Evolutionary conservation across 2,329 filamentous ascomycete species (phyloP).

Genomic region (Hyphodiscus sp.): DNA sequence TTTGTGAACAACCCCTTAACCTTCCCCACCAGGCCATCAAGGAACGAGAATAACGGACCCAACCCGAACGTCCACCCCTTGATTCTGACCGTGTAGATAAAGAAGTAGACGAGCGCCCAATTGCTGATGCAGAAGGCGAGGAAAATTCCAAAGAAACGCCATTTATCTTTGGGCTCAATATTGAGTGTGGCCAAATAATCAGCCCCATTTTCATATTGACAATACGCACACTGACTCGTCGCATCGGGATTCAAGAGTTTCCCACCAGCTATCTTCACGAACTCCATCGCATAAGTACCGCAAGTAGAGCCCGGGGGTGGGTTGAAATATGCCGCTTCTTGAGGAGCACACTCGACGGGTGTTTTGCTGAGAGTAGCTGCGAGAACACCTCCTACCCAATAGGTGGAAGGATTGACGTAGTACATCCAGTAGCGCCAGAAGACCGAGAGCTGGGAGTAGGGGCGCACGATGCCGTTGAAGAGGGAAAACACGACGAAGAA

Average conservation of each 20-base stretch:
- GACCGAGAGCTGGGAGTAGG: constrained; percentile 46
- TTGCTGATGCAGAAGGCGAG: constrained; percentile 64
- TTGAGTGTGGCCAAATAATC: constrained; percentile 58
- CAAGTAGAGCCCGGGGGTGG: constrained; percentile 61
- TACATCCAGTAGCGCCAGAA: constrained; percentile 42
- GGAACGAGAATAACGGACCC: constrained; percentile 44
- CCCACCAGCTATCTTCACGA: constrained; percentile 45
- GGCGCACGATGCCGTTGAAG: constrained; percentile 68
- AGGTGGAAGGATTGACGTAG: constrained; percentile 60
- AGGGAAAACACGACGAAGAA: constrained; percentile 57
- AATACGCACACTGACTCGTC: constrained; percentile 59
- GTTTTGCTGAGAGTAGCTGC: constrained; percentile 52
- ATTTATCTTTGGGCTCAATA: constrained; percentile 52
- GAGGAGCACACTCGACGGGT: constrained; percentile 40
- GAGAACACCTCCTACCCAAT: constrained; percentile 63
- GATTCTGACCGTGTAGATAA: constrained; percentile 67
- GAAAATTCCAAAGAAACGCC: constrained; percentile 68
- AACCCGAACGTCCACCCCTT: constrained; percentile 66
- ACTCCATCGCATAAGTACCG: constrained; percentile 53
- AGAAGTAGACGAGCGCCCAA: constrained; percentile 68
- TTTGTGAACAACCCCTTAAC: constrained; percentile 28
- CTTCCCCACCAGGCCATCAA: constrained; percentile 35
- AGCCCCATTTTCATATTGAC: constrained; percentile 53
- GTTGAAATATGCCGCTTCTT: constrained; percentile 57
- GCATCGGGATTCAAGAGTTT: constrained; percentile 58